Evolutionary conservation across 805 yeast genomes (phyloP).

Genomic region (Lipomyces oligophaga): DNA sequence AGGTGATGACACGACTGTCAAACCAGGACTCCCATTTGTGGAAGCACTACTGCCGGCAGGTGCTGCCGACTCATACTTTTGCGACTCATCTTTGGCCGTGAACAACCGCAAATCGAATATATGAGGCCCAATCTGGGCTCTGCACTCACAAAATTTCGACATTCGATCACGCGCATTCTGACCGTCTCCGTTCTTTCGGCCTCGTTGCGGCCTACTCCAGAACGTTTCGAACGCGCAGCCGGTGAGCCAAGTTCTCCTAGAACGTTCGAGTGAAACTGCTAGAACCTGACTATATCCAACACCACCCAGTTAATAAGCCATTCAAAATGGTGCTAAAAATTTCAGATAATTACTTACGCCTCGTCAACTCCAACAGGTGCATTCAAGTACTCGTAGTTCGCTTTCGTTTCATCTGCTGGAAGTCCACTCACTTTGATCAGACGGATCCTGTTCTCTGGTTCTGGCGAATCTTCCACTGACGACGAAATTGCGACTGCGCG

Average conservation of each 20-base stretch:
- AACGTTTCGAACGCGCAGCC: constrained; percentile 68
- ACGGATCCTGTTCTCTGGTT: neutral
- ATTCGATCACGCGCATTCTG: constrained; percentile 76
- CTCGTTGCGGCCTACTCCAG: constrained; percentile 70
- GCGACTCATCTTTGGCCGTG: constrained; percentile 82
- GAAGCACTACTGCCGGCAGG: constrained; percentile 35
- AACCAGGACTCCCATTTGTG: neutral
- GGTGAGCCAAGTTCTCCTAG: constrained; percentile 65
- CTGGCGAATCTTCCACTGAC: neutral
- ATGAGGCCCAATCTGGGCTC: constrained; percentile 77
- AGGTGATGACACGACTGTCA: too few relatives aligned
- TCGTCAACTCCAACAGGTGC: constrained; percentile 69
- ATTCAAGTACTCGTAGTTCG: constrained; percentile 60
- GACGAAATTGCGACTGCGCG: neutral
- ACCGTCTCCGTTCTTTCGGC: constrained; percentile 47
- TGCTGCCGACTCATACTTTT: constrained; percentile 28
- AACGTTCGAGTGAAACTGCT: constrained; percentile 54
- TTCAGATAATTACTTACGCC: constrained; percentile 43
- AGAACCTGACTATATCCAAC: constrained; percentile 7
- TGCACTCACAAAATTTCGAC: constrained; percentile 81
- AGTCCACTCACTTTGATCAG: constrained; percentile 33
- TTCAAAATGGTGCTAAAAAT: neutral
- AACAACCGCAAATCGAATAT: constrained; percentile 69
- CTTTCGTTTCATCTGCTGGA: constrained; percentile 62
- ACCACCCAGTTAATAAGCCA: neutral